phyloP scores from a whole-genome alignment of 306 rosid species.

The Cyamopsis tetragonoloba region DNA sequence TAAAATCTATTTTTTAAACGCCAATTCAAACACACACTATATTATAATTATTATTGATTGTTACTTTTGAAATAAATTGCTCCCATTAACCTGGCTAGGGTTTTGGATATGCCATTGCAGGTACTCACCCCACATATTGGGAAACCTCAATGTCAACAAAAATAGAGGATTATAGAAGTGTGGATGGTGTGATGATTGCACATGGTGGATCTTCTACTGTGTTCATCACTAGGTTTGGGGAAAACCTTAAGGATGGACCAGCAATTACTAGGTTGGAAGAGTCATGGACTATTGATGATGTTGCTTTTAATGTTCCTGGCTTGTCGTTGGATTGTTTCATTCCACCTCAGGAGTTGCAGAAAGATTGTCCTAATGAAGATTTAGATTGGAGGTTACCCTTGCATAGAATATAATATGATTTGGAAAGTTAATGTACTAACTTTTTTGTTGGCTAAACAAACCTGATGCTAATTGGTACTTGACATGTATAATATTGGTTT shows the following conservation, averaged over 20 bases:
- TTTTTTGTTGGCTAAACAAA: background rate
- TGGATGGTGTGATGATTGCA: constrained; percentile 78
- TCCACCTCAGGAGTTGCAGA: constrained; percentile 71
- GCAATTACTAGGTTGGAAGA: constrained; percentile 72
- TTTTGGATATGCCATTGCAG: no score
- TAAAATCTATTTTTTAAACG: no score
- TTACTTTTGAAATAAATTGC: no score
- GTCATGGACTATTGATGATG: constrained; percentile 80
- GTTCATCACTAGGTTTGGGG: constrained; percentile 73
- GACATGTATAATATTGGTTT: constrained; percentile 31
- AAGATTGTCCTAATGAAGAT: constrained; percentile 36
- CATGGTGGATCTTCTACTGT: constrained; percentile 72
- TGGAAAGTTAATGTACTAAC: background rate
- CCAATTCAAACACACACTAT: no score
- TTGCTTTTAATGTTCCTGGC: constrained; percentile 82
- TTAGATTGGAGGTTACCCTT: constrained; percentile 57
- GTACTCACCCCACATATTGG: constrained; percentile 74
- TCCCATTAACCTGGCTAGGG: no score
- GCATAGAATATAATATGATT: constrained; percentile 29
- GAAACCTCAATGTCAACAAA: constrained; percentile 87
- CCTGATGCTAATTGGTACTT: constrained; percentile 21
- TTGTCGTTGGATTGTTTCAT: constrained; percentile 84
- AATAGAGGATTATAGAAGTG: constrained; percentile 63
- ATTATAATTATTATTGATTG: no score
- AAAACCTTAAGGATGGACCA: constrained; percentile 61